Evolutionary conservation across 2,329 filamentous ascomycete genomes (phyloP).

Genomic region (Trichophyton schoenleinii): DNA sequence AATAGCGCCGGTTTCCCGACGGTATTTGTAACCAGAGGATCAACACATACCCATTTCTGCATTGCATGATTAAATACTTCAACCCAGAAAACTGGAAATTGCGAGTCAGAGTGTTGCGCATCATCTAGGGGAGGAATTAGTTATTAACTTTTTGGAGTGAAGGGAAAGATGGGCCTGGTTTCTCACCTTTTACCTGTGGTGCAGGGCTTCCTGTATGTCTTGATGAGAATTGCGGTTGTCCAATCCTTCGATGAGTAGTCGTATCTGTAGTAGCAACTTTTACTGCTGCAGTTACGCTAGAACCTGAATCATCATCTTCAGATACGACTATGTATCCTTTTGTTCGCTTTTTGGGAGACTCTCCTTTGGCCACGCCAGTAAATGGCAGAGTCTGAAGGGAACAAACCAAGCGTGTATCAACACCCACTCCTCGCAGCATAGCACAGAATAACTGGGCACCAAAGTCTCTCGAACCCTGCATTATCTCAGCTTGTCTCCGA

Average conservation of each 20-base stretch:
- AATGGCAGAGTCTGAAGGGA: conserved; percentile 77
- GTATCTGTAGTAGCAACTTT: conserved; percentile 8
- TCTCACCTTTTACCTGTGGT: conserved; percentile 9
- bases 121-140: background rate
- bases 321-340: conserved; percentile 27
- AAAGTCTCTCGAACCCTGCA: conserved; percentile 75
- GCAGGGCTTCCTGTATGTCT: conserved; percentile 6
- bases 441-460: conserved; percentile 87
- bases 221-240: conserved; percentile 21
- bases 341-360: conserved; percentile 31
- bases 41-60: conserved; percentile 84
- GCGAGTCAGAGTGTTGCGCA: conserved; percentile 38
- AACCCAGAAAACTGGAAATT: conserved; percentile 83
- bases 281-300: conserved; percentile 17
- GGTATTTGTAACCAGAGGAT: conserved; percentile 68
- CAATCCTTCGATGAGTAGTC: conserved; percentile 20
- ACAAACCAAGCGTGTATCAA: conserved; percentile 73
- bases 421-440: conserved; percentile 65
- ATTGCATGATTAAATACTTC: conserved; percentile 76
- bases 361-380: conserved; percentile 34
- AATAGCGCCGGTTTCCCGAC: conserved; percentile 63
- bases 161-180: background rate
- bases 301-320: conserved; percentile 24
- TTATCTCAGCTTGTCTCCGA: conserved; percentile 49
- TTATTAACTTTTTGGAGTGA: background rate